Conservation (phyloP, 2,329 filamentous ascomycete genomes). For the Microascus cirrosus region DNA sequence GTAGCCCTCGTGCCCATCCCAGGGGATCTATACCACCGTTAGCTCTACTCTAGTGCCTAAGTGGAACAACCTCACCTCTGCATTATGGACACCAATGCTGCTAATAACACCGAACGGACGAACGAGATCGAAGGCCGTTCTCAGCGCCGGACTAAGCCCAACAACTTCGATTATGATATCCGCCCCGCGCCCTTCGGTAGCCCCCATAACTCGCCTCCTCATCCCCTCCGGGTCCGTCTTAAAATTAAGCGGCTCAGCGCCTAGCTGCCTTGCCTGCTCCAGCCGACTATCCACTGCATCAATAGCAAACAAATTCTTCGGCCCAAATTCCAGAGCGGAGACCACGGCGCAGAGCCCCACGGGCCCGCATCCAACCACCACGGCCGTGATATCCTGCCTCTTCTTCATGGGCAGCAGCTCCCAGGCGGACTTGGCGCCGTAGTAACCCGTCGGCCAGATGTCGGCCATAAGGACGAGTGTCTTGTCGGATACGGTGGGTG, state of each 20-base stretch:
- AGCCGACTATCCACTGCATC: conserved; percentile 63
- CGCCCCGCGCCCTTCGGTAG: conserved; percentile 68
- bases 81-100: conserved; percentile 62
- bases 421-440: conserved; percentile 5
- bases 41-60: conserved; percentile 7
- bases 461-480: conserved; percentile 8
- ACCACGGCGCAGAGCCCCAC: conserved; percentile 47
- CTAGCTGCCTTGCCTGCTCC: conserved; percentile 55
- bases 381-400: conserved; percentile 1
- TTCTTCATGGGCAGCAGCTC: not conserved
- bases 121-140: conserved; percentile 54
- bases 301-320: conserved; percentile 61
- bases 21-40: conserved; percentile 44
- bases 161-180: conserved; percentile 71
- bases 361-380: conserved; percentile 4
- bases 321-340: conserved; percentile 59
- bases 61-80: conserved; percentile 36
- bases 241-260: conserved; percentile 73
- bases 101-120: conserved; percentile 59
- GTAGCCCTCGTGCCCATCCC: conserved; percentile 53
- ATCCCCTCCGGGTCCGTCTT: conserved; percentile 52
- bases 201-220: conserved; percentile 54
- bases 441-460: conserved; percentile 8
- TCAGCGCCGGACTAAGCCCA: conserved; percentile 52
- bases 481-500: conserved; percentile 2